phyloP scores from a whole-genome alignment of 2,329 filamentous ascomycete genomes.

The Ophiostoma montium region DNA sequence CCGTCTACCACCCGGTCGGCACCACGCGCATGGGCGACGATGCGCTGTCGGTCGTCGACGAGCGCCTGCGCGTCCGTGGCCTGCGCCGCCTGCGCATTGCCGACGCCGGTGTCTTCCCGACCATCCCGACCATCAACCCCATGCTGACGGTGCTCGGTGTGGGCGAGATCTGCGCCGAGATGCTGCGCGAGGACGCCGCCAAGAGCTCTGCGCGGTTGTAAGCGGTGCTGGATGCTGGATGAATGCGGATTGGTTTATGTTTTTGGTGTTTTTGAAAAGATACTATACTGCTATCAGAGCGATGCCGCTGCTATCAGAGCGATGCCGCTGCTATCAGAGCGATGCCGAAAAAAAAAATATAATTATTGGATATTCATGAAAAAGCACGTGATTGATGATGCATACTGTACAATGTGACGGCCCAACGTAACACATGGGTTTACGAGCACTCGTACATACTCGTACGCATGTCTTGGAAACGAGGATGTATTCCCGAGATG shows the following conservation, averaged over 20 bases:
- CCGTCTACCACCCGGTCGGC: constrained; percentile 14
- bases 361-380: no score
- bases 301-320: neutral
- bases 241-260: neutral
- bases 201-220: neutral
- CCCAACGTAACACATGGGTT: no score
- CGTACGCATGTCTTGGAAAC: no score
- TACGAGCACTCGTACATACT: no score
- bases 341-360: no score
- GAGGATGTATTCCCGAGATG: no score
- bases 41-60: constrained; percentile 12
- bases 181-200: constrained; percentile 61
- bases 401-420: no score
- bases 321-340: no score
- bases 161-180: constrained; percentile 71
- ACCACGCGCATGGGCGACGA: constrained; percentile 15
- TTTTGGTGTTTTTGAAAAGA: neutral
- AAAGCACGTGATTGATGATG: no score
- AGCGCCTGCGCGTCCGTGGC: constrained; percentile 23
- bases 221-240: neutral
- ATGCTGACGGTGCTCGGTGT: constrained; percentile 75
- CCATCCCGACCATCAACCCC: constrained; percentile 14
- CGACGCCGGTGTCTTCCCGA: constrained; percentile 15
- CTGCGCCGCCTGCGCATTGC: constrained; percentile 14
- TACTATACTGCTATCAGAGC: neutral